Evolutionary conservation across 257 asterid species (phyloP).

Genomic region (Solanum corneliomulleri): DNA sequence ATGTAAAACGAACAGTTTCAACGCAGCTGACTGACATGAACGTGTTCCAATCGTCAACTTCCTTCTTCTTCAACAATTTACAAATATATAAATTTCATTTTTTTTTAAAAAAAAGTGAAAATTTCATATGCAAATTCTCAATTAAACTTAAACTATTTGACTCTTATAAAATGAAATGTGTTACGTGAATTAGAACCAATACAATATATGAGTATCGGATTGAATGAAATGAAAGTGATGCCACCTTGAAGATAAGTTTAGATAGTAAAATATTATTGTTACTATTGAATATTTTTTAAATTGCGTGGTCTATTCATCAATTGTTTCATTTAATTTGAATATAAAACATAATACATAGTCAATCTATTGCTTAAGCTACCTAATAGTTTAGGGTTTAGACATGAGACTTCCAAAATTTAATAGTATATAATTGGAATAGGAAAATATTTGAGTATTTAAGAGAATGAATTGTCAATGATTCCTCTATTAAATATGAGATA

Average conservation of each 20-base stretch:
- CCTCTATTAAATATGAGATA: background rate
- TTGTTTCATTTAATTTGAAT: background rate
- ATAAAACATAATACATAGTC: background rate
- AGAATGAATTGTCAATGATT: background rate
- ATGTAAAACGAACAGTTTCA: accelerated
- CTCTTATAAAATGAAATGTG: too few species aligned
- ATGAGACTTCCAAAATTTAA: background rate
- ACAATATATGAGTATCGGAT: too few species aligned
- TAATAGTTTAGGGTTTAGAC: background rate
- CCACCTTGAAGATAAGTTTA: background rate
- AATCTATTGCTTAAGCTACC: background rate
- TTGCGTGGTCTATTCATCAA: background rate
- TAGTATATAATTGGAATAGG: background rate
- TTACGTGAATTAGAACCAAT: too few species aligned
- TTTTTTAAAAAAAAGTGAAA: too few species aligned
- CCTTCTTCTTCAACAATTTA: too few species aligned
- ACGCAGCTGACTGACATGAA: too few species aligned
- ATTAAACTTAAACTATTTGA: too few species aligned
- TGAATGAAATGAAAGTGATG: background rate
- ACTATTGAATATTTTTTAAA: background rate
- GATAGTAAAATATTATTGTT: background rate
- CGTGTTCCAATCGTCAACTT: too few species aligned
- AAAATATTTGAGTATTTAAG: background rate
- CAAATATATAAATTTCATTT: too few species aligned
- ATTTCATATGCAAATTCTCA: too few species aligned